Conservation (phyloP, 2,329 filamentous ascomycete species). For the Apiospora sp. region DNA sequence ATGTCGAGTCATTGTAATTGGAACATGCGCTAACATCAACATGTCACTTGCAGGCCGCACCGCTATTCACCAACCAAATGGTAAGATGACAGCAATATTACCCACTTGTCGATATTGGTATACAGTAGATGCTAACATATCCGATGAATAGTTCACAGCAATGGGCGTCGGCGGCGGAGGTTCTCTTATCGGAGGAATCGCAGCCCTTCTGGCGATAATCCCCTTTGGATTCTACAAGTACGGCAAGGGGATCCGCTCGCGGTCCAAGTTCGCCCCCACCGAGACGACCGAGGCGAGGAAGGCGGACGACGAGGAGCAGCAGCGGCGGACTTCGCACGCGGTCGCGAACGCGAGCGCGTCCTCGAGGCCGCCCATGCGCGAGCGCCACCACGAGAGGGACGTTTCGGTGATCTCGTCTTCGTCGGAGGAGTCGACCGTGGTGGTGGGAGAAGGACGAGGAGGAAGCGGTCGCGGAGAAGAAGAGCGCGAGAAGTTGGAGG, state of each 20-base stretch:
- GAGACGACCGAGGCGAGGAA: conserved; percentile 24
- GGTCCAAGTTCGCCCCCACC: conserved; percentile 48
- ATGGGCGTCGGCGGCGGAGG: conserved; percentile 69
- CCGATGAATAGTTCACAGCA: conserved; percentile 51
- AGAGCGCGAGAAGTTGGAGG: neutral
- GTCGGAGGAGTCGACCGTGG: conserved; percentile 30
- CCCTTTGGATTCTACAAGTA: conserved; percentile 67
- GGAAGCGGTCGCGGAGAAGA: neutral
- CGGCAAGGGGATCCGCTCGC: conserved; percentile 50
- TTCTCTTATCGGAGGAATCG: conserved; percentile 55
- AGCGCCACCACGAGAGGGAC: neutral
- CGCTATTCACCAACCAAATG: conserved; percentile 66
- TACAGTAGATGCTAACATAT: neutral
- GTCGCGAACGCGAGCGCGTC: neutral
- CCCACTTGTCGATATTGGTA: neutral
- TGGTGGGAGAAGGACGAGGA: conserved; percentile 25
- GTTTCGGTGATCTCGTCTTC: neutral
- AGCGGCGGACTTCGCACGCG: conserved; percentile 19
- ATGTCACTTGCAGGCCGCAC: conserved; percentile 47
- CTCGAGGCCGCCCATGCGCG: neutral
- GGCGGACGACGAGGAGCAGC: conserved; percentile 34
- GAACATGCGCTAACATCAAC: neutral
- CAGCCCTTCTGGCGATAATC: conserved; percentile 56
- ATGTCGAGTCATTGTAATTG: neutral
- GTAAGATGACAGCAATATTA: neutral